Conservation (phyloP, 805 yeast genomes). For the Suhomyces sp. region DNA sequence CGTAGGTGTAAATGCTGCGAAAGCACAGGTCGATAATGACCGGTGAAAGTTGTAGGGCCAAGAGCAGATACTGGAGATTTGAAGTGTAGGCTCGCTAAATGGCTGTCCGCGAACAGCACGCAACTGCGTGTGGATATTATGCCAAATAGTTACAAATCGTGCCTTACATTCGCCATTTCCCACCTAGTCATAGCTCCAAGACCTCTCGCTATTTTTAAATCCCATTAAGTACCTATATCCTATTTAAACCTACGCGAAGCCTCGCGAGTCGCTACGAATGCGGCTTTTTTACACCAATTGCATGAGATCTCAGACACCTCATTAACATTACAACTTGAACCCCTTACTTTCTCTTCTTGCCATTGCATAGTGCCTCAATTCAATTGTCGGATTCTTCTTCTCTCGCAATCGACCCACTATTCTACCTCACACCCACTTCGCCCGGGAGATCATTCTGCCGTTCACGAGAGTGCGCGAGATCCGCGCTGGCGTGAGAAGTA, state of each 20-base stretch:
- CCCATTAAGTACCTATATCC: background rate
- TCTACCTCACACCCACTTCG: background rate
- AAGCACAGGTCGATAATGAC: background rate
- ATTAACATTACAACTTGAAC: background rate
- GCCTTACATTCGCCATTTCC: no score
- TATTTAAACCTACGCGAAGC: background rate
- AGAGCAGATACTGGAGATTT: background rate
- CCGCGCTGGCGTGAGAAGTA: background rate
- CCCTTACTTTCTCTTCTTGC: background rate
- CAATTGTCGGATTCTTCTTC: no score
- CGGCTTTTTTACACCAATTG: background rate
- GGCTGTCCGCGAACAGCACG: background rate
- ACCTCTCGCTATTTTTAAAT: background rate
- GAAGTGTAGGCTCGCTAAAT: background rate
- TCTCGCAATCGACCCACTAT: background rate
- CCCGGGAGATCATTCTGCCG: background rate
- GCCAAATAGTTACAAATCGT: background rate
- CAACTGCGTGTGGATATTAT: no score
- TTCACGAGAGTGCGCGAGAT: background rate
- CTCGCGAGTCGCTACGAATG: background rate
- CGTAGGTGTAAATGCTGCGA: background rate
- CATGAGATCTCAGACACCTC: background rate
- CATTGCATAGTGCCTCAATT: no score
- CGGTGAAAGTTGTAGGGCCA: background rate
- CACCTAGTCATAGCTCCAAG: background rate